These are phyloP conservation scores for Nectriaceae sp. DNA, from an alignment of 2,329 filamentous ascomycete species.

Conservation along the genomic window DNA sequence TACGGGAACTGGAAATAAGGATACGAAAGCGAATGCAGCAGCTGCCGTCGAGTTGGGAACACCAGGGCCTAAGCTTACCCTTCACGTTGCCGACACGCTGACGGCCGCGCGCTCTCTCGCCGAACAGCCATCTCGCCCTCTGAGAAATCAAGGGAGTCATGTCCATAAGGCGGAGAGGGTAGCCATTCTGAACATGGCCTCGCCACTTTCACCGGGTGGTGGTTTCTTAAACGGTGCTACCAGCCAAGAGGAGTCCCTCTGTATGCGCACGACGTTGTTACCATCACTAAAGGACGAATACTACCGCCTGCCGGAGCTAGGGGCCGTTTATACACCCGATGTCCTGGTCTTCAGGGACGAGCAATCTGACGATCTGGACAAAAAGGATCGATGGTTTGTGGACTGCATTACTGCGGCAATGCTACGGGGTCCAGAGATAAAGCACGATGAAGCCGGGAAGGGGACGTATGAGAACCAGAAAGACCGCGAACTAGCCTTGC, in stretches of 20 bases:
- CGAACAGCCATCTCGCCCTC: neutral
- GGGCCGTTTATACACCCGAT: slow-evolving; percentile 58
- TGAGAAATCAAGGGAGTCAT: neutral
- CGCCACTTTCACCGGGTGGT: slow-evolving; percentile 60
- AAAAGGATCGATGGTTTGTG: slow-evolving; percentile 57
- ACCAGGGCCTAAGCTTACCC: slow-evolving; percentile 38
- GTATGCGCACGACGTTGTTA: slow-evolving; percentile 60
- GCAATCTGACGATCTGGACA: slow-evolving; percentile 37
- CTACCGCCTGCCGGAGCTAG: slow-evolving; percentile 61
- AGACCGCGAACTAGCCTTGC: slow-evolving; percentile 51
- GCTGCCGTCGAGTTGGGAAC: neutral
- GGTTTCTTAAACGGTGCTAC: slow-evolving; percentile 61
- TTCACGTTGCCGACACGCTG: slow-evolving; percentile 55
- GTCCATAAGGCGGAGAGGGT: slow-evolving; percentile 34
- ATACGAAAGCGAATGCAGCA: neutral
- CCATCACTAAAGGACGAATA: slow-evolving; percentile 58
- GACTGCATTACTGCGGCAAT: slow-evolving; percentile 61
- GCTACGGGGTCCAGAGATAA: slow-evolving; percentile 57
- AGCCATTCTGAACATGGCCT: slow-evolving; percentile 65
- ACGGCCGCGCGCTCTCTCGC: slow-evolving; percentile 43
- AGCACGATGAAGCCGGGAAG: slow-evolving; percentile 35
- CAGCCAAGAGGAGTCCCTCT: slow-evolving; percentile 63
- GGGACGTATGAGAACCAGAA: slow-evolving; percentile 43
- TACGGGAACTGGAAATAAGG: neutral
- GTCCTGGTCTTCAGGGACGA: slow-evolving; percentile 57